phyloP scores from a whole-genome alignment of 768 basidiomycete genomes.

The Lactifluus subvellereus region DNA sequence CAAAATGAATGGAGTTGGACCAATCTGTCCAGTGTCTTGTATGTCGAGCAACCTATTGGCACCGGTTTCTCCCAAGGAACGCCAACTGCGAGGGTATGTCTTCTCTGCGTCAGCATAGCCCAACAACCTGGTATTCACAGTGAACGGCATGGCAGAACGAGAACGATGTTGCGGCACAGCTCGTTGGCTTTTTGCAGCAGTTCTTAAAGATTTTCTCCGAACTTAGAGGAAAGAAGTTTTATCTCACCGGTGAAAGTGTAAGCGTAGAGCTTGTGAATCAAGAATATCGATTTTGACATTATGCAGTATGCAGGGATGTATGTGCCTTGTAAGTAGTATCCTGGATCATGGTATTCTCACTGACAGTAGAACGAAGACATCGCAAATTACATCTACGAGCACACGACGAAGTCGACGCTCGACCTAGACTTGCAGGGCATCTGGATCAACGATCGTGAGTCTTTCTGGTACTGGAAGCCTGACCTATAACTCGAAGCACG shows the following conservation, averaged over 20 bases:
- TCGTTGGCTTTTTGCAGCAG: conserved; percentile 62
- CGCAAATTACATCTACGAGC: conserved; percentile 65
- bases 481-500: not conserved
- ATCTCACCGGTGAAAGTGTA: conserved; percentile 70
- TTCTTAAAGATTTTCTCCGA: conserved; percentile 72
- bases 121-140: not conserved
- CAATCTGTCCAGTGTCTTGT: conserved; percentile 67
- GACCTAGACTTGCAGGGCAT: conserved; percentile 60
- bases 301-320: conserved; percentile 71
- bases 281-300: not conserved
- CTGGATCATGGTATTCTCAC: conserved; percentile 15
- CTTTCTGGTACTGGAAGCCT: not conserved
- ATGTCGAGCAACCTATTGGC: conserved; percentile 75
- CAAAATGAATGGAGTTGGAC: conserved; percentile 72
- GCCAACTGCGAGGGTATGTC: conserved; percentile 45
- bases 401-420: conserved; percentile 39
- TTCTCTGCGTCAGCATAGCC: not conserved
- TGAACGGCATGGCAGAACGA: conserved; percentile 37
- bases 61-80: conserved; percentile 71
- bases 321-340: conserved; percentile 46
- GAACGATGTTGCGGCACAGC: conserved; percentile 49
- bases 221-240: conserved; percentile 66
- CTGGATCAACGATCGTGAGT: conserved; percentile 68
- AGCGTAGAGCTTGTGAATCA: conserved; percentile 26
- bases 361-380: conserved; percentile 43